Evolutionary conservation across 768 basidiomycete species (phyloP).

Genomic region (Suillus americanus): DNA sequence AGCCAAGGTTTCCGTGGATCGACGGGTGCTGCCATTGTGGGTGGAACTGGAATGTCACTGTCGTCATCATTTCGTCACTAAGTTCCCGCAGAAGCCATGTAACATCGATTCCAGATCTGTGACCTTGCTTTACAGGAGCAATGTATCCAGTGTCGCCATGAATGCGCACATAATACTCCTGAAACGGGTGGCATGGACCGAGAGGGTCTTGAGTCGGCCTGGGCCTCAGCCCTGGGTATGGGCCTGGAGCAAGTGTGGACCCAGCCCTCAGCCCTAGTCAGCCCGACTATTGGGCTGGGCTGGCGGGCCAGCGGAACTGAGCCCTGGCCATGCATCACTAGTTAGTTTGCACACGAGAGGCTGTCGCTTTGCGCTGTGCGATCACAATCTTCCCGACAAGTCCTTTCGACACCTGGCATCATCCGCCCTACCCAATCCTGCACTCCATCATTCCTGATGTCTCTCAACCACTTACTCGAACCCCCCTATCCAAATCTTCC

Average conservation of each 20-base stretch:
- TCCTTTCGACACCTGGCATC: conserved; percentile 17
- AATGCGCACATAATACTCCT: too few species aligned
- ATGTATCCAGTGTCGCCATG: too few species aligned
- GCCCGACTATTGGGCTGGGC: too few species aligned
- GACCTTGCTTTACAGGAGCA: not conserved
- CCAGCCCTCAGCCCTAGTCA: too few species aligned
- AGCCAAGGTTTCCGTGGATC: conserved; percentile 13
- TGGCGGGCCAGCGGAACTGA: too few species aligned
- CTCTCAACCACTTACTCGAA: conserved; percentile 58
- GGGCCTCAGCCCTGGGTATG: too few species aligned
- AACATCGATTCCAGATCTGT: not conserved
- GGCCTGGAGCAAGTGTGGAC: too few species aligned
- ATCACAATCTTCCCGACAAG: not conserved
- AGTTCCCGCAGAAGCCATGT: not conserved
- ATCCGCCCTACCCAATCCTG: conserved; percentile 61
- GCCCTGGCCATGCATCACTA: too few species aligned
- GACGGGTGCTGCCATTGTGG: not conserved
- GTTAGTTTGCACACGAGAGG: too few species aligned
- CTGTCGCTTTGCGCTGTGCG: too few species aligned
- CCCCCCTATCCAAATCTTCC: conserved; percentile 60
- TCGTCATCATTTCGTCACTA: conserved; percentile 11
- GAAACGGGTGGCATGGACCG: too few species aligned
- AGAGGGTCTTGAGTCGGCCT: too few species aligned
- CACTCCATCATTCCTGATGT: conserved; percentile 53
- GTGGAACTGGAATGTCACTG: conserved; percentile 2